Evolutionary conservation across 2,329 filamentous ascomycete species (phyloP), one percentile per base, ranked within the genome.

Genomic region (Cercospora sesami): DNA sequence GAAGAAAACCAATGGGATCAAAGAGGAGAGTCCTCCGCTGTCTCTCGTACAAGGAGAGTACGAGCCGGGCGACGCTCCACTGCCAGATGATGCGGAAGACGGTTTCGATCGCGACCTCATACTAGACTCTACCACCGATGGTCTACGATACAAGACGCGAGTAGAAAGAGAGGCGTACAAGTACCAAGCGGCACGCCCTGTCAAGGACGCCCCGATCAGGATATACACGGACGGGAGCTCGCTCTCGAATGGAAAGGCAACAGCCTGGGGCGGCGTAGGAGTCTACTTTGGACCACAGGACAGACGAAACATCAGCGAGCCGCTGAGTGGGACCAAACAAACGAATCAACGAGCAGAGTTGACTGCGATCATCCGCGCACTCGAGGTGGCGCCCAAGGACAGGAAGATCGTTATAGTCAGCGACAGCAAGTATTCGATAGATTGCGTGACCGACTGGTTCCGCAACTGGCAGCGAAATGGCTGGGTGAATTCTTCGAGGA

Each of bases 281-380:
- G 87, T 90, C 30, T 90, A 85, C 78, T 90, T 90, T 77, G 88
- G 88, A 5, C 85, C 85, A 4, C 80, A 81, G 18, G 86, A 79
- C 62, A 70, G 67, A 48, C 75, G 77, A 39, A 91, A 91, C 75
- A 80, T 96, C 26, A 92, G 91, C 12, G 93, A 96, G 79, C 88
- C 89, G 4, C 86, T 97, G 2, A 80, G 84, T 62, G 93, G 93
- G 61, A 83, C 85, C 16, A 84, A 85, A 9, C 95, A 98, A 80
- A 98, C 95, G 0, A 99, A 99, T 78, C 93, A 98, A 79, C 91
- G 95, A 3, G 95, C 94, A n/a, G 95, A 99, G 81, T 84, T 99
- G 67, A 94, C 91, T 26, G 95, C 93, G 7, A 90, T 98, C 70
- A 83, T 92, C 31, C 90, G 94, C 66, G 94, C 94, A 0, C 84